Percentiles rank a stretch among this genome's conserved stretches.
These are phyloP conservation scores for Plasmodium reichenowi DNA, from an alignment of 169 alveolate species.

Conservation along the genomic window DNA sequence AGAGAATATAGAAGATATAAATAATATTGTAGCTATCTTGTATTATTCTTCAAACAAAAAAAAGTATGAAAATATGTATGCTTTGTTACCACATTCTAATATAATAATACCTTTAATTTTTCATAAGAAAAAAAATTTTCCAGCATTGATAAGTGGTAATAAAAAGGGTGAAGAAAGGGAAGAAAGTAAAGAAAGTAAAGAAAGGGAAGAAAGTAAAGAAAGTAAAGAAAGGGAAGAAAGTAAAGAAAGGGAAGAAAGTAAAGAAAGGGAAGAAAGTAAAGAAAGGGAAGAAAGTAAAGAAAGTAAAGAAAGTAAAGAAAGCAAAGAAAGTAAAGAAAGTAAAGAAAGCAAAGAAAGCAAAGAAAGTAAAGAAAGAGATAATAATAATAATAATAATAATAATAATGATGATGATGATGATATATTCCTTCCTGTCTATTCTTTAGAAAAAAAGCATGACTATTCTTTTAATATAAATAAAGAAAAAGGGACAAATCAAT, in stretches of 20 bases:
- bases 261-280: neutral
- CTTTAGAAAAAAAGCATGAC: neutral
- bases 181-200: no score
- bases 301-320: no score
- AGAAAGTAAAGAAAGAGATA: no score
- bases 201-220: neutral
- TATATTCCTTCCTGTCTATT: constrained; percentile 38
- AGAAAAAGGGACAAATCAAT: neutral
- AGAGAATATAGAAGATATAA: constrained; percentile 1
- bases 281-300: no score
- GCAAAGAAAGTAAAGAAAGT: neutral
- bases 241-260: no score
- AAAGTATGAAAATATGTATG: constrained; percentile 29
- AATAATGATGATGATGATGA: neutral
- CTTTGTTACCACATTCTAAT: constrained; percentile 12
- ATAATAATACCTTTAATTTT: constrained; percentile 24
- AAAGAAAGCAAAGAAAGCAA: neutral
- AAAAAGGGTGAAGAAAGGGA: neutral
- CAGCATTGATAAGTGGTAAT: neutral
- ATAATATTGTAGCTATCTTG: constrained; percentile 20
- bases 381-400: no score
- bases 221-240: no score
- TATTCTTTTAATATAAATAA: neutral
- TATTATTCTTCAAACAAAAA: constrained; percentile 23
- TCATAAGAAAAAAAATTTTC: constrained; percentile 6